Conservation (phyloP, 148 eudicot genomes). For the Rhododendron williamsianum region DNA sequence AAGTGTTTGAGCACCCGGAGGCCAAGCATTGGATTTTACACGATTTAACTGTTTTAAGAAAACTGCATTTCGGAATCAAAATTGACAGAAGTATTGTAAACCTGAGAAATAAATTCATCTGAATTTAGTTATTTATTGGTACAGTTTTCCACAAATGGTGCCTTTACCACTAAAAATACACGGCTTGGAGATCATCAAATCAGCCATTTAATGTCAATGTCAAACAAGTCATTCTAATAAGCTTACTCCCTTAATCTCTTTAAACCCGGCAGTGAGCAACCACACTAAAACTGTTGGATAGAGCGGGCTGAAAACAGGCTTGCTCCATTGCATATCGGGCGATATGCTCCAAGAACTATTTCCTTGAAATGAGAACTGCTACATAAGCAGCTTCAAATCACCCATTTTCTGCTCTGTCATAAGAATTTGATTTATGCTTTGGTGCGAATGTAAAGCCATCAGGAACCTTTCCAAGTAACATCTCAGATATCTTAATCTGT, state of each 20-base stretch:
- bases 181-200: neutral
- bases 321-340: neutral
- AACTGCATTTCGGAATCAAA: neutral
- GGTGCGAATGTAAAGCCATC: conserved; percentile 76
- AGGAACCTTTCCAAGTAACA: conserved; percentile 95
- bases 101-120: conserved; percentile 1
- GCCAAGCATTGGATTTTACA: neutral
- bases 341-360: neutral
- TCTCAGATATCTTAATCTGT: conserved; percentile 86
- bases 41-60: neutral
- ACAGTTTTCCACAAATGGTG: neutral
- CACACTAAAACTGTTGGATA: neutral
- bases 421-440: conserved; percentile 94
- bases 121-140: neutral
- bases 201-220: neutral
- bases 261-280: neutral
- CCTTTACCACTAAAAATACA: neutral
- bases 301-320: neutral
- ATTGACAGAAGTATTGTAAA: neutral
- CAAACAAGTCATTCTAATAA: neutral
- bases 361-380: neutral
- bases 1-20: neutral
- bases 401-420: conserved; percentile 92
- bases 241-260: neutral
- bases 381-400: conserved; percentile 16